Percentiles rank a stretch among this genome's conserved stretches.
These are phyloP conservation scores for Populus hybrid DNA, from an alignment of 441 rosid genomes.

Conservation along the genomic window DNA sequence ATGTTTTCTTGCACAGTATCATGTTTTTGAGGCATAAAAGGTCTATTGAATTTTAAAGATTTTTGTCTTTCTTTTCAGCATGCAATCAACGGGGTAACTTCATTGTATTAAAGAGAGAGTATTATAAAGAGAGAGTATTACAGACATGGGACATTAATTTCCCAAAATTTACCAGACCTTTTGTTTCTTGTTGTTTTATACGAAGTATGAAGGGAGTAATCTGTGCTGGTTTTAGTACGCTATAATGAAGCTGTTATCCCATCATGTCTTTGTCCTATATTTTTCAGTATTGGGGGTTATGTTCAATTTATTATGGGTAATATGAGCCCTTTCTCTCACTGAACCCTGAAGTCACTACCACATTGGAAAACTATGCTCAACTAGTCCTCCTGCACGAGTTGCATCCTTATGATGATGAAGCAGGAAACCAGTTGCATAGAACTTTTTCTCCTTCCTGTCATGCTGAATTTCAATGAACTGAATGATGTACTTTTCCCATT, in stretches of 20 bases:
- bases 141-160: not conserved
- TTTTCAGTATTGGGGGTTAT: not conserved
- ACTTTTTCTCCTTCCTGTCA: not conserved
- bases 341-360: not conserved
- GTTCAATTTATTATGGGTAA: not conserved
- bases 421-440: not conserved
- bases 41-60: not conserved
- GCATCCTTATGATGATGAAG: not conserved
- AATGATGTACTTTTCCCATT: not conserved
- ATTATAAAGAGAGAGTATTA: not conserved
- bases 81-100: not conserved
- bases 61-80: not conserved
- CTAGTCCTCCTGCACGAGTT: not conserved
- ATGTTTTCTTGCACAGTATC: not conserved
- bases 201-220: not conserved
- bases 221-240: not conserved
- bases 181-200: not conserved
- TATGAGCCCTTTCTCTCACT: not conserved
- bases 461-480: not conserved
- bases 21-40: not conserved
- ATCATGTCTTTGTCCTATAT: not conserved
- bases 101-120: not conserved
- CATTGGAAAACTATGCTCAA: not conserved
- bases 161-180: not conserved
- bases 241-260: not conserved